Percentiles rank a stretch among this genome's conserved stretches.
Evolutionary conservation across 2,329 filamentous ascomycete genomes (phyloP).

Genomic region (Dothideomycetes sp.): DNA sequence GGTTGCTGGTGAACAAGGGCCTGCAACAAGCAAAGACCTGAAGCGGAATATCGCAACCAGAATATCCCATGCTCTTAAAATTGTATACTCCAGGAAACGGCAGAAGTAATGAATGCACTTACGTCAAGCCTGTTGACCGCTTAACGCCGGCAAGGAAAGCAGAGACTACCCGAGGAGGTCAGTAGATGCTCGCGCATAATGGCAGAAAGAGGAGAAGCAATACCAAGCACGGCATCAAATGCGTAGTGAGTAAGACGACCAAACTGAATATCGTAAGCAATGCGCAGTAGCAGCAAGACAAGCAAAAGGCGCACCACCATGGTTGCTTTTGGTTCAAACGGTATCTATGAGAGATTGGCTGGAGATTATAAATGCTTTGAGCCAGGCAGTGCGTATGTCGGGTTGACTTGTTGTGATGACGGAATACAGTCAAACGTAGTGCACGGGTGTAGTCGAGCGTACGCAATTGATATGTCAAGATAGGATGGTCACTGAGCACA

Average conservation of each 20-base stretch:
- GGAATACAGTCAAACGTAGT: no score
- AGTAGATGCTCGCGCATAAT: slow-evolving; percentile 6
- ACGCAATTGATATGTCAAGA: background rate
- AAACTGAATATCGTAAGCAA: slow-evolving; percentile 49
- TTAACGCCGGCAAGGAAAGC: slow-evolving; percentile 95
- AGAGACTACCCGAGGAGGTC: slow-evolving; percentile 53
- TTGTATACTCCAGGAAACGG: slow-evolving; percentile 3
- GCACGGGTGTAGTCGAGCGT: no score
- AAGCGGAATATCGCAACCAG: no score
- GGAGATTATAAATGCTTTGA: no score
- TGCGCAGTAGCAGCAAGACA: background rate
- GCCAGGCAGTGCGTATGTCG: no score
- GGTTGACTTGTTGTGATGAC: no score
- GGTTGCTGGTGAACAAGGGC: no score
- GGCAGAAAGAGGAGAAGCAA: slow-evolving; percentile 23
- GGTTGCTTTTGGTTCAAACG: slow-evolving; percentile 2
- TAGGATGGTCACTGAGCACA: background rate
- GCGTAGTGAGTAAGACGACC: slow-evolving; percentile 89
- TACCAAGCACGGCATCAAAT: slow-evolving; percentile 88
- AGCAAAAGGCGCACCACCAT: slow-evolving; percentile 7
- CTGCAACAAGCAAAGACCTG: no score
- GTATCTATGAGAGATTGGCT: no score
- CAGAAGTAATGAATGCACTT: slow-evolving; percentile 38
- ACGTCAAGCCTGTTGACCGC: slow-evolving; percentile 95
- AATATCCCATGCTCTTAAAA: no score